A percentile compares a stretch with the other conserved stretches of the same genome.
Evolutionary conservation across 768 basidiomycete genomes (phyloP).

Genomic region (Mycena floridula): DNA sequence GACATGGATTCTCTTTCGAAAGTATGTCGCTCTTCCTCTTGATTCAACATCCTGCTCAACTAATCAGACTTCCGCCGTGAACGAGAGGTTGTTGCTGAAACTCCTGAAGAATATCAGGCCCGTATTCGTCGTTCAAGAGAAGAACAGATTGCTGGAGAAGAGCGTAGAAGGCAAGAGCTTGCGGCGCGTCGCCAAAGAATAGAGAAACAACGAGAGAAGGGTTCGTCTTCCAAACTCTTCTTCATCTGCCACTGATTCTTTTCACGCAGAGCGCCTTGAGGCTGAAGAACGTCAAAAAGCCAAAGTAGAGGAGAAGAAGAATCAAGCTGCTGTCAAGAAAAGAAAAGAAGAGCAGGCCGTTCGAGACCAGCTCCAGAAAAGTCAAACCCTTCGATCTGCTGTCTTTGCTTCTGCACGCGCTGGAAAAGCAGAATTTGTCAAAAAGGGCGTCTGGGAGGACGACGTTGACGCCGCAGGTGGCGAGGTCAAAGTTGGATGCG

Average conservation of each 20-base stretch:
- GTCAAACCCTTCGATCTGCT: slow-evolving; percentile 52
- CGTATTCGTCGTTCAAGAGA: slow-evolving; percentile 44
- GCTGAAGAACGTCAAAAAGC: slow-evolving; percentile 54
- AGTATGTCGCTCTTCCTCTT: slow-evolving; percentile 19
- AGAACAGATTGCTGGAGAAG: slow-evolving; percentile 49
- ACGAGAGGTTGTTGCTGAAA: slow-evolving; percentile 31
- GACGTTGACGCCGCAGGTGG: slow-evolving; percentile 67
- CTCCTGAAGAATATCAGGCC: slow-evolving; percentile 44
- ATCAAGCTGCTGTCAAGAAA: slow-evolving; percentile 42
- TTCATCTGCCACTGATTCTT: slow-evolving; percentile 1
- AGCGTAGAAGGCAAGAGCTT: slow-evolving; percentile 45
- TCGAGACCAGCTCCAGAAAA: slow-evolving; percentile 37
- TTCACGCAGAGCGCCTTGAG: slow-evolving; percentile 40
- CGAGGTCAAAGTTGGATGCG: slow-evolving; percentile 54
- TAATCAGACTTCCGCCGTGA: slow-evolving; percentile 10
- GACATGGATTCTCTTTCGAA: slow-evolving; percentile 18
- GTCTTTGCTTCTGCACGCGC: slow-evolving; percentile 62
- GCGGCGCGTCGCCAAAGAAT: slow-evolving; percentile 38
- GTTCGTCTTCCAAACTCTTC: slow-evolving; percentile 22
- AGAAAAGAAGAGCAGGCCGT: slow-evolving; percentile 45
- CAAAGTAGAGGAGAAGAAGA: slow-evolving; percentile 51
- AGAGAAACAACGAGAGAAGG: slow-evolving; percentile 44
- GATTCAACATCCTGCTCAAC: slow-evolving; percentile 1
- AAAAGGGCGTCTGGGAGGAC: slow-evolving; percentile 64
- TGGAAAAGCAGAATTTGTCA: slow-evolving; percentile 46